Percentiles rank a stretch among this genome's conserved stretches.
These are phyloP conservation scores for Wickerhamomyces sp. DNA, from an alignment of 1,139 yeast species.

Conservation along the genomic window DNA sequence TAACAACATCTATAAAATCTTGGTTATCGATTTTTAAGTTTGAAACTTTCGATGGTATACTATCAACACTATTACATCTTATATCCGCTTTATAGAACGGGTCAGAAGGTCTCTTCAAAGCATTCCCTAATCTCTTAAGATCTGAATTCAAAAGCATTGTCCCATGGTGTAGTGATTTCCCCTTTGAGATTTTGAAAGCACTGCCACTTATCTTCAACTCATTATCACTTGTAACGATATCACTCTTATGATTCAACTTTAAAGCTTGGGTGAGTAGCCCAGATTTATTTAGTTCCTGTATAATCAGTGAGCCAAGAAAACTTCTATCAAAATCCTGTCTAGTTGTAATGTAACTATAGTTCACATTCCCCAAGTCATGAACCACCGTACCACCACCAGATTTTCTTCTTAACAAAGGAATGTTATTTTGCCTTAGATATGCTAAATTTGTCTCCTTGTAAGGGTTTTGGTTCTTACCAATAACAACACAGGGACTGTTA, in stretches of 20 bases:
- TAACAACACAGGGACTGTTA: slow-evolving; percentile 81
- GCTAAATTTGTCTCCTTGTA: slow-evolving; percentile 78
- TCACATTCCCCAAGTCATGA: slow-evolving; percentile 89
- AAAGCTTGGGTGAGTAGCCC: slow-evolving; percentile 28
- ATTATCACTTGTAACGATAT: slow-evolving; percentile 50
- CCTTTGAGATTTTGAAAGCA: slow-evolving; percentile 29
- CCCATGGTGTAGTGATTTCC: slow-evolving; percentile 91
- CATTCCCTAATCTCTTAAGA: slow-evolving; percentile 49
- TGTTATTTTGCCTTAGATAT: slow-evolving; percentile 30
- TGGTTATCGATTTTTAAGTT: slow-evolving; percentile 50
- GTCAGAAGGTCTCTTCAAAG: slow-evolving; percentile 47
- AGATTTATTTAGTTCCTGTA: slow-evolving; percentile 5
- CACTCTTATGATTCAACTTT: slow-evolving; percentile 70
- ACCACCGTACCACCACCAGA: slow-evolving; percentile 98
- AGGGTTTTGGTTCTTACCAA: slow-evolving; percentile 96
- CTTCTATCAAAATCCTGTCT: slow-evolving; percentile 50
- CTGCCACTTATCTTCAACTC: slow-evolving; percentile 63
- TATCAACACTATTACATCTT: slow-evolving; percentile 58
- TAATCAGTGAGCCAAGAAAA: slow-evolving; percentile 18
- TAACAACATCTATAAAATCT: slow-evolving; percentile 45
- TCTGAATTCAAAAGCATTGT: slow-evolving; percentile 81
- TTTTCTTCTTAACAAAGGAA: slow-evolving; percentile 73
- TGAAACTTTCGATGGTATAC: slow-evolving; percentile 73
- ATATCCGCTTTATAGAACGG: slow-evolving; percentile 39
- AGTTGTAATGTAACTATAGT: slow-evolving; percentile 76